Base-by-base conservation (phyloP, 2,329 filamentous ascomycete genomes). In the Fusarium denticulatum region DNA sequence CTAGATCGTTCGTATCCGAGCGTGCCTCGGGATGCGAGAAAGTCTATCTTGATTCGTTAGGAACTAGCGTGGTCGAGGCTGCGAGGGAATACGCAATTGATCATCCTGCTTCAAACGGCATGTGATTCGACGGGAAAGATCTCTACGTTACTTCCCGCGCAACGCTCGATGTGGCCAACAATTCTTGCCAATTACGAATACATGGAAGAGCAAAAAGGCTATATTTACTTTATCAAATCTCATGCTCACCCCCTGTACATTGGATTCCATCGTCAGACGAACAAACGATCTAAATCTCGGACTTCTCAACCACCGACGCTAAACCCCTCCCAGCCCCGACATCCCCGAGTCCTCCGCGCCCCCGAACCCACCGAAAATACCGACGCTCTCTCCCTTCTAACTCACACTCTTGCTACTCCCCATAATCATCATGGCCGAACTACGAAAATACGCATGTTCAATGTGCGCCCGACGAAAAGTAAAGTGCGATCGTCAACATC, bases 401-500 rank as follows among this genome's bases (percentile, higher is more conserved):
- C 22, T 30, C 9, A 14, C 3, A 20, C 11, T 28, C 28, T 28
- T 28, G 28, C 8, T 28, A 28, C 28, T 37, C 20, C 3, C n/a
- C 18, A 26, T 53, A 11, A 7, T 20, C 8, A 43, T 15, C 24
- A 43, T 24, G 12, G 50, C 2, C 20, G 30, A 45, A 5, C 26
- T 50, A 11, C 56, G 39, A n/a, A 78, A 71, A 50, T n/a, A 76
- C 9, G 74, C 76, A 6, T 78, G 76, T 5, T 62, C 63, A 5
- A 34, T 73, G 3, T 77, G 75, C 52, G 64, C 75, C 8, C 75
- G 75, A 18, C 75, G 75, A 5, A 77, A 77, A 18, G 69, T 77
- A 4, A 73, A 81, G 58, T 87, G 85, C 69, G 81, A 86, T 69
- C 80, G 81, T 47, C 69, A 69, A 20, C 74, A 78, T 4, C 84